These are phyloP conservation scores for Gilbertella persicaria DNA, from an alignment of 371 early-diverging fungal genomes.

Conservation along the genomic window DNA sequence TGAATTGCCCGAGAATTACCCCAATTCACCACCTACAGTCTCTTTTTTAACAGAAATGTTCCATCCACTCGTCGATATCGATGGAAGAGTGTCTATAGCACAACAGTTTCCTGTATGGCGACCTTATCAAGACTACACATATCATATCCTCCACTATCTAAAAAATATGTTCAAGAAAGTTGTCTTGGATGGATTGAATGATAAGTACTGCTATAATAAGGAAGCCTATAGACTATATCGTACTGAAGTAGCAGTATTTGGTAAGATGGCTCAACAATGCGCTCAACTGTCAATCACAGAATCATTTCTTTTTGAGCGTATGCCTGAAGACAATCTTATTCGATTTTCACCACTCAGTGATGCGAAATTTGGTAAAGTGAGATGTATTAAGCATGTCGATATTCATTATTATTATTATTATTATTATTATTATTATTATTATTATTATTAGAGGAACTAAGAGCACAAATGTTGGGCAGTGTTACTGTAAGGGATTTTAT, in stretches of 20 bases:
- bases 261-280: slow-evolving; percentile 77
- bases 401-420: neutral
- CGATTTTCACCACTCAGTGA: slow-evolving; percentile 58
- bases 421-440: neutral
- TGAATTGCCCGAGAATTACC: slow-evolving; percentile 87
- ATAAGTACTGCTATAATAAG: slow-evolving; percentile 72
- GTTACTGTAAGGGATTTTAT: slow-evolving; percentile 33
- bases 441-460: slow-evolving; percentile 39
- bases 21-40: slow-evolving; percentile 84
- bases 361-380: slow-evolving; percentile 48
- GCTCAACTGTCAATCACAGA: slow-evolving; percentile 78
- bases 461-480: slow-evolving; percentile 49
- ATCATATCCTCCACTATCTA: slow-evolving; percentile 83
- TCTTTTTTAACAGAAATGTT: slow-evolving; percentile 89
- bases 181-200: slow-evolving; percentile 69
- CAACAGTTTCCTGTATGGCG: slow-evolving; percentile 85
- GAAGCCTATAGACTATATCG: slow-evolving; percentile 74
- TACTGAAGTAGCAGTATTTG: slow-evolving; percentile 67
- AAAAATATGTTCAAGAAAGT: slow-evolving; percentile 82
- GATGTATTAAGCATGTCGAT: neutral
- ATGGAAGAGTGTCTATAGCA: slow-evolving; percentile 67
- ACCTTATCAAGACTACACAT: slow-evolving; percentile 81
- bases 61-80: slow-evolving; percentile 90
- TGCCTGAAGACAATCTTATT: slow-evolving; percentile 63
- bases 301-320: slow-evolving; percentile 68